Conservation (phyloP, 371 early-diverging fungal genomes). For the Apophysomyces ossiformis region DNA sequence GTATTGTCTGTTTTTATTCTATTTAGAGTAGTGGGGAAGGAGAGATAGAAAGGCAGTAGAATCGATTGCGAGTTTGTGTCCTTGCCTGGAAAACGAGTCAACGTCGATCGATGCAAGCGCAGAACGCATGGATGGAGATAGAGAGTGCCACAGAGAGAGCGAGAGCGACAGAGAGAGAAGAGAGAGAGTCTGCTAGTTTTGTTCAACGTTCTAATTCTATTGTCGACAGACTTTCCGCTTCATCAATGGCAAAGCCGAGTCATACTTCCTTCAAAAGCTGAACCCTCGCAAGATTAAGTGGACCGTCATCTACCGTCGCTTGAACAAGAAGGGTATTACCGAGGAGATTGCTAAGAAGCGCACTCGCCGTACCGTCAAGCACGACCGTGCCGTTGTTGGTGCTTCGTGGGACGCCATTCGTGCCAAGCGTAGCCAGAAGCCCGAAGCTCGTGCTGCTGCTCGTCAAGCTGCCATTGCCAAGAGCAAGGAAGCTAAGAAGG, state of each 20-base stretch:
- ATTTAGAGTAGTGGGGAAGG: neutral
- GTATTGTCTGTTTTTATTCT: neutral
- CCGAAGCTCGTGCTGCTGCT: conserved; percentile 92
- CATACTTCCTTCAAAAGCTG: conserved; percentile 93
- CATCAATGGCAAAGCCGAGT: conserved; percentile 94
- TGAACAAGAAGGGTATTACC: conserved; percentile 98
- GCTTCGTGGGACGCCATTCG: conserved; percentile 94
- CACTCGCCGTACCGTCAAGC: conserved; percentile 93
- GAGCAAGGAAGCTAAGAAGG: conserved; percentile 89
- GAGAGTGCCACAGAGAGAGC: neutral
- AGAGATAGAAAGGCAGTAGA: neutral
- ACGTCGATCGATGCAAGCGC: neutral
- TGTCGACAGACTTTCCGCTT: conserved; percentile 85
- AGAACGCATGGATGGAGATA: neutral
- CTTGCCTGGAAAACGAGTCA: neutral
- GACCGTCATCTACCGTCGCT: conserved; percentile 96
- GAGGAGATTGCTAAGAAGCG: conserved; percentile 97
- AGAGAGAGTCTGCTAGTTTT: neutral
- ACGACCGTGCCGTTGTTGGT: conserved; percentile 95
- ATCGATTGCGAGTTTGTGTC: neutral
- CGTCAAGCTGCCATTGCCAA: conserved; percentile 86
- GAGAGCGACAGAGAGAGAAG: neutral
- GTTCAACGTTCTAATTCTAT: neutral
- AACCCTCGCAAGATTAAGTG: conserved; percentile 98
- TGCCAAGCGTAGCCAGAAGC: conserved; percentile 95